Percentiles rank a stretch among this genome's conserved stretches.
These are phyloP conservation scores for Westerdykella ornata DNA, from an alignment of 2,329 filamentous ascomycete genomes.

Conservation along the genomic window DNA sequence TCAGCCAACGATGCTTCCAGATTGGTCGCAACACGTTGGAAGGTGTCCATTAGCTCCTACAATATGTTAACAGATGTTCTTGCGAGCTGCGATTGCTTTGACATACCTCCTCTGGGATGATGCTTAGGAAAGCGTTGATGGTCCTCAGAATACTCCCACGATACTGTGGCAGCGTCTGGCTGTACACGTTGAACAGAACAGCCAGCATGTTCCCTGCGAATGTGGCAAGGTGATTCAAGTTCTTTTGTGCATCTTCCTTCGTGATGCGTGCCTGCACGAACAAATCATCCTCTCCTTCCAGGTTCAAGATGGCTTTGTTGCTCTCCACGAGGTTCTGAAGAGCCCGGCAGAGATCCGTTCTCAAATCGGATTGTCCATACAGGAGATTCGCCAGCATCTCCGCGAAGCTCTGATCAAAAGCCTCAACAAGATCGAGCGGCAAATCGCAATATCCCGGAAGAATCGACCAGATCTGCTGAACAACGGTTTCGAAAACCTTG, in stretches of 20 bases:
- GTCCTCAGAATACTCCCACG: slow-evolving; percentile 86
- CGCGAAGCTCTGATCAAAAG: slow-evolving; percentile 83
- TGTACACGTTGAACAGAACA: slow-evolving; percentile 98
- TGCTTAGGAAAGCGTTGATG: slow-evolving; percentile 89
- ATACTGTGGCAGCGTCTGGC: slow-evolving; percentile 87
- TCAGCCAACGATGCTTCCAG: slow-evolving; percentile 64
- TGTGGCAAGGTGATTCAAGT: slow-evolving; percentile 69
- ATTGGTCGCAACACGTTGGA: slow-evolving; percentile 78
- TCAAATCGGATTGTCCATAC: slow-evolving; percentile 83
- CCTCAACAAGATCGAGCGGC: slow-evolving; percentile 62
- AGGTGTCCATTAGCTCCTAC: slow-evolving; percentile 76
- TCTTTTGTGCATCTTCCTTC: slow-evolving; percentile 67
- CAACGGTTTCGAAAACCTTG: slow-evolving; percentile 95
- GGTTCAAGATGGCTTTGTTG: slow-evolving; percentile 69
- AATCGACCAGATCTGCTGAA: slow-evolving; percentile 91
- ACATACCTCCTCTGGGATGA: slow-evolving; percentile 59
- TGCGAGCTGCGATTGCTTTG: slow-evolving; percentile 5
- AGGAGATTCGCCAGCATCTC: slow-evolving; percentile 86
- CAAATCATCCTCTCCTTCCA: slow-evolving; percentile 64
- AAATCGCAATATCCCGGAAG: slow-evolving; percentile 93
- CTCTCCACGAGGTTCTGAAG: slow-evolving; percentile 86
- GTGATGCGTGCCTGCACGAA: slow-evolving; percentile 72
- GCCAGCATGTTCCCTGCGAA: slow-evolving; percentile 87
- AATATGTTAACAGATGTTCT: slow-evolving; percentile 9
- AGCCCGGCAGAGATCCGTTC: slow-evolving; percentile 78